Evolutionary conservation across 148 eudicot species (phyloP).

Genomic region (Cornus kousa): DNA sequence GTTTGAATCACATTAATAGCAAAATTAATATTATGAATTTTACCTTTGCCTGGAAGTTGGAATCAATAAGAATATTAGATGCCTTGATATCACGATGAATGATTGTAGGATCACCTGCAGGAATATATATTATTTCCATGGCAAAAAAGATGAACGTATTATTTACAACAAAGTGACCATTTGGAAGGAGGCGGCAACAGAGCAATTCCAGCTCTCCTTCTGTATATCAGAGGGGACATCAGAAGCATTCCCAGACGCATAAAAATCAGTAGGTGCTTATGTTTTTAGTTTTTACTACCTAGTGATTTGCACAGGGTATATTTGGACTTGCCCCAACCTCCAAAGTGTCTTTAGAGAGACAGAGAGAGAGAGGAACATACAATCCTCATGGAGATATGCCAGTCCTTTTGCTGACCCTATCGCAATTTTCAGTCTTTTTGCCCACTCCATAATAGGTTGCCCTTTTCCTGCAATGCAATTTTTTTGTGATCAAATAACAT

Average conservation of each 20-base stretch:
- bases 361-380: conserved; percentile 22
- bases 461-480: conserved; percentile 3
- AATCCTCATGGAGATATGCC: conserved; percentile 62
- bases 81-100: conserved; percentile 61
- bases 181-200: too few relatives aligned
- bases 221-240: not conserved
- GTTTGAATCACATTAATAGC: not conserved
- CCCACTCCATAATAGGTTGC: conserved; percentile 46
- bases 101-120: conserved; percentile 50
- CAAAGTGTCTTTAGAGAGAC: not conserved
- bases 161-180: not conserved
- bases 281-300: too few relatives aligned
- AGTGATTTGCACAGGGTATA: not conserved
- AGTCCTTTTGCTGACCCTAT: conserved; percentile 53
- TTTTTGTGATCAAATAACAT: not conserved
- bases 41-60: conserved; percentile 45
- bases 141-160: not conserved
- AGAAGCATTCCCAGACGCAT: too few relatives aligned
- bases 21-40: not conserved
- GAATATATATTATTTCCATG: not conserved
- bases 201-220: not conserved
- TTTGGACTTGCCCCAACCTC: not conserved
- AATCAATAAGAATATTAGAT: conserved; percentile 48
- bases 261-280: too few relatives aligned
- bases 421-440: conserved; percentile 45